Percentiles rank a stretch among this genome's conserved stretches.
phyloP scores from a whole-genome alignment of 2,329 filamentous ascomycete genomes.

The Huntiella moniliformis region DNA sequence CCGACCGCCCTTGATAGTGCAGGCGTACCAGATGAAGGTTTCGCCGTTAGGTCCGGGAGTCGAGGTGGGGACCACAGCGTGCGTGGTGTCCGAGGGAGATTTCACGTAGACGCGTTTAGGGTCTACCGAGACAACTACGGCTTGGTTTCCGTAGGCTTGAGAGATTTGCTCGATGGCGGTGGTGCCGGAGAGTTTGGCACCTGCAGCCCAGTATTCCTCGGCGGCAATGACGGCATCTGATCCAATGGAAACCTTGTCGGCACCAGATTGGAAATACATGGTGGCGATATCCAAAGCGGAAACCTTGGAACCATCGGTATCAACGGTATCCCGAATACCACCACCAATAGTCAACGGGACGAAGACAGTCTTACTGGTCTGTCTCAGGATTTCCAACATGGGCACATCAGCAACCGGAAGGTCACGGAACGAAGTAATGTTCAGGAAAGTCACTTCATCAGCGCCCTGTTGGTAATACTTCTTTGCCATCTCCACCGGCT shows the following conservation, averaged over 20 bases:
- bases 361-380: conserved; percentile 79
- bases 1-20: conserved; percentile 86
- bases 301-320: conserved; percentile 72
- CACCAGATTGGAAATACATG: conserved; percentile 93
- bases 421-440: conserved; percentile 96
- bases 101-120: conserved; percentile 80
- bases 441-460: conserved; percentile 92
- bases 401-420: conserved; percentile 80
- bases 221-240: conserved; percentile 86
- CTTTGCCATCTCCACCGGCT: conserved; percentile 86
- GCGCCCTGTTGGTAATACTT: conserved; percentile 93
- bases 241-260: conserved; percentile 94
- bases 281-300: conserved; percentile 82
- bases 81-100: conserved; percentile 50
- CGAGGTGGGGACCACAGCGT: conserved; percentile 51
- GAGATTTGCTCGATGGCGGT: conserved; percentile 95
- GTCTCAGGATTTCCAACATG: conserved; percentile 84
- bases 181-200: conserved; percentile 50
- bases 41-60: conserved; percentile 59
- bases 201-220: conserved; percentile 66
- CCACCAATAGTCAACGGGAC: conserved; percentile 91
- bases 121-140: conserved; percentile 88
- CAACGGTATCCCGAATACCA: conserved; percentile 81
- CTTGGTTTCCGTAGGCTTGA: conserved; percentile 83
- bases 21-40: conserved; percentile 85